Evolutionary conservation across 1,284 basidiomycete species (phyloP).

Genomic region (Papiliotrema flavescens): DNA sequence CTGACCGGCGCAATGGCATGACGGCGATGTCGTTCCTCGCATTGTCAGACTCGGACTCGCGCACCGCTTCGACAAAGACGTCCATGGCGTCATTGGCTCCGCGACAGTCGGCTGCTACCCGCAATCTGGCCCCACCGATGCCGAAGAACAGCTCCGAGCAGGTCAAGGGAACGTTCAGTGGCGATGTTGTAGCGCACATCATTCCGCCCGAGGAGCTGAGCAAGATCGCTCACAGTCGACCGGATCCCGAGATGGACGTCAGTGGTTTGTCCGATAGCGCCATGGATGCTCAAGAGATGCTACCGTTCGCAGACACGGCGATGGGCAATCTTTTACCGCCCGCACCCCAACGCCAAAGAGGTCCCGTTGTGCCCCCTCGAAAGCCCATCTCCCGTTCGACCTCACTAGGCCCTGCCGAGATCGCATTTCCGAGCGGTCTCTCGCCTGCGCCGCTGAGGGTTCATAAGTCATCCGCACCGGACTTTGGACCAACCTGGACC

Average conservation of each 20-base stretch:
- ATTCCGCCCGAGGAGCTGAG: background rate
- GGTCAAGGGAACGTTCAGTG: background rate
- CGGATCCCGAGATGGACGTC: background rate
- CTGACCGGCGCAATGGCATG: conserved; percentile 1
- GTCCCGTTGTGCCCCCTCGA: background rate
- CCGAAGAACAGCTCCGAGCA: background rate
- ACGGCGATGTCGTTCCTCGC: conserved; percentile 6
- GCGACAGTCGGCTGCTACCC: background rate
- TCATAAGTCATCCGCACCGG: no score
- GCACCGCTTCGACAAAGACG: background rate
- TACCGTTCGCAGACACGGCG: background rate
- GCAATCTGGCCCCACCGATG: background rate
- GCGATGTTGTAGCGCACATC: background rate
- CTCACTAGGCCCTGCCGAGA: background rate
- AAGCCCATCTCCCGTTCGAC: background rate
- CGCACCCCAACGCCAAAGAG: background rate
- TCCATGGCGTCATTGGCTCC: background rate
- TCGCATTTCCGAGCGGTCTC: background rate
- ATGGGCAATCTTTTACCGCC: background rate
- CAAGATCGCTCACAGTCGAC: background rate
- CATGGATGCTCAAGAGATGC: background rate
- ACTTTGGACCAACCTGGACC: background rate
- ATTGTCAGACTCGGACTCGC: background rate
- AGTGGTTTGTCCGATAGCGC: background rate
- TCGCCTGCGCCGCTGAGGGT: background rate